Conservation (phyloP, 257 asterid species). For the Solanum lycopersicoides region DNA sequence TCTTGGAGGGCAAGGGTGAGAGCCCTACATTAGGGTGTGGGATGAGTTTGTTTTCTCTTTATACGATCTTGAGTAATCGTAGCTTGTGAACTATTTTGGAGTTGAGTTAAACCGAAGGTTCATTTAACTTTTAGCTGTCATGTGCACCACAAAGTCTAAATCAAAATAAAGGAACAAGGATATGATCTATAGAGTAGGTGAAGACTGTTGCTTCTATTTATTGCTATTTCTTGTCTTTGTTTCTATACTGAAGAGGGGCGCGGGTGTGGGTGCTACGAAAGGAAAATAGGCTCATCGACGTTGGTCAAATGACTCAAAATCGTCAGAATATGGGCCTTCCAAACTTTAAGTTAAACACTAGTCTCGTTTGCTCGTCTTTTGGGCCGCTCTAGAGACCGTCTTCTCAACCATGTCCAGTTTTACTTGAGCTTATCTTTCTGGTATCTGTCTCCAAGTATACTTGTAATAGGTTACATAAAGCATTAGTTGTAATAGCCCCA, state of each 20-base stretch:
- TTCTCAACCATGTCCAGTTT: constrained; percentile 36
- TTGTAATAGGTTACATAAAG: constrained; percentile 56
- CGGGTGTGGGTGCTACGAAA: not conserved
- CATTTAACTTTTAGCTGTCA: not conserved
- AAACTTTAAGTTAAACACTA: not conserved
- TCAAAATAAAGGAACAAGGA: not conserved
- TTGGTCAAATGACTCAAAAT: not conserved
- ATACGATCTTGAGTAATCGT: not conserved
- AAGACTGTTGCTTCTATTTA: not conserved
- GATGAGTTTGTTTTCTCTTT: not conserved
- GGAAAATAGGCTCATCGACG: not conserved
- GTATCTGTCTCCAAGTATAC: constrained; percentile 40
- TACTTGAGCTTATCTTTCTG: constrained; percentile 26
- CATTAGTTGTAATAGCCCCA: constrained; percentile 61
- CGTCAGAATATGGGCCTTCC: not conserved
- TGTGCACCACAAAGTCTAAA: not conserved
- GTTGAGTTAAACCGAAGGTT: not conserved
- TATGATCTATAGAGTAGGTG: not conserved
- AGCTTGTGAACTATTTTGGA: not conserved
- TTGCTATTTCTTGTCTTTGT: not conserved
- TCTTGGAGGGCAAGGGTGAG: not conserved
- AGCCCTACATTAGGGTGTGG: not conserved
- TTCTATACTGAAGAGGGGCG: not conserved
- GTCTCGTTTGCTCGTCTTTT: not conserved
- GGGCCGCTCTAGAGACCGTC: not conserved